Evolutionary conservation across 768 basidiomycete species (phyloP).

Genomic region (Lactifluus echinatus): DNA sequence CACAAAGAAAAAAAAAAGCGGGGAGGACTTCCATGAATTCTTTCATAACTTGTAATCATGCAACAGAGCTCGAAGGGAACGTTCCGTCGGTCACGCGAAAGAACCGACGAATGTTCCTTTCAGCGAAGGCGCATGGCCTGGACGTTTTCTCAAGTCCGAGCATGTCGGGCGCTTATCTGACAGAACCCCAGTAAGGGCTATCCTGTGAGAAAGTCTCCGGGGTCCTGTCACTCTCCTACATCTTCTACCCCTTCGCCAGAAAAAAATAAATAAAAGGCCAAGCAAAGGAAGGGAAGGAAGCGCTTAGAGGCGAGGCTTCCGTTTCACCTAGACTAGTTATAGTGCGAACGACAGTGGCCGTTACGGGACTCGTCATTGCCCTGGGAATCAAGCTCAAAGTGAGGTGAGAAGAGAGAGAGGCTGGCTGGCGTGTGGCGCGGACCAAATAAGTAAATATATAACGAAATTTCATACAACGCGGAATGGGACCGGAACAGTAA

Average conservation of each 20-base stretch:
- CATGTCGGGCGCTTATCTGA: constrained; percentile 8
- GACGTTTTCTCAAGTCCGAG: constrained; percentile 8
- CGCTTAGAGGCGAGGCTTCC: neutral
- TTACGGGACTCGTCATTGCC: too few relatives aligned
- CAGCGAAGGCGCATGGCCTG: neutral
- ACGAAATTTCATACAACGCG: neutral
- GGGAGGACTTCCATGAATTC: constrained; percentile 2
- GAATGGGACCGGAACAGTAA: constrained; percentile 14
- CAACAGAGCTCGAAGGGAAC: neutral
- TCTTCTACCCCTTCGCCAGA: neutral
- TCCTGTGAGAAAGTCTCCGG: neutral
- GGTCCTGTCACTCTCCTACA: neutral
- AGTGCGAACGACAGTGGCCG: too few relatives aligned
- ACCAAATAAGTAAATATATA: neutral
- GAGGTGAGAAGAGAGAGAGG: too few relatives aligned
- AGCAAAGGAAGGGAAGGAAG: neutral
- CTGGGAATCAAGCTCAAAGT: too few relatives aligned
- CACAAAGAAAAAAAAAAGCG: neutral
- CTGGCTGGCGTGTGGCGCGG: too few relatives aligned
- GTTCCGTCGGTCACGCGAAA: constrained; percentile 12
- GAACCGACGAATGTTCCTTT: constrained; percentile 12
- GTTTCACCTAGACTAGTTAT: neutral
- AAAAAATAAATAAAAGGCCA: neutral
- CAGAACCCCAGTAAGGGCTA: too few relatives aligned
- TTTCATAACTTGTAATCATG: neutral